Evolutionary conservation across 139 green algal genomes (phyloP), one percentile per base, ranked within the genome.

Genomic region (Closterium sp.): DNA sequence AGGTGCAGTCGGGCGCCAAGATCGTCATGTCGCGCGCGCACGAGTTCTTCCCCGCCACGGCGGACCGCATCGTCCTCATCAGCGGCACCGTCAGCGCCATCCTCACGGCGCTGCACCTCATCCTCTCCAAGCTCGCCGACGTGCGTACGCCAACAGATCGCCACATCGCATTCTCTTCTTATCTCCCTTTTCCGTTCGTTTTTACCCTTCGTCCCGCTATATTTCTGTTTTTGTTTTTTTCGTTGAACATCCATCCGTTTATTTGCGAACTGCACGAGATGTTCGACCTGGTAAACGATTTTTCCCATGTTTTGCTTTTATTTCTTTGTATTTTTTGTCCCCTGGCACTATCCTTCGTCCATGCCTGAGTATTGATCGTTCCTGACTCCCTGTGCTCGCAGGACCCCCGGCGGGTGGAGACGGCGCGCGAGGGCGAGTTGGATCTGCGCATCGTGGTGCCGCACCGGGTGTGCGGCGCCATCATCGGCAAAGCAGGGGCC

Each of bases 401-500:
- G 55, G 55, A 76, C 25, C 55, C 55, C 16, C 55, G 55, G 55
- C 55, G 55, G 16, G 55, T 76, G 55, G 55, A 76, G 16, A 76
- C 55, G 55, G 55, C 55, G 55, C 55, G 55, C 12, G 55, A 76
- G 55, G 55, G 55, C 55, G 55, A 76, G 55, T 19, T 85, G 21
- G 64, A 92, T 38, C 89, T 95, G 23, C 93, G 95, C 25, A 93
- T 98, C 36, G 92, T 98, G 76, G 96, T 98, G 88, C 97, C 97
- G 33, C 93, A 96, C 87, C 89, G 88, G 10, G 90, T 97, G 25
- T 98, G 97, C 90, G 97, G 97, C 33, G 95, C 92, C 19, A 95
- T 98, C 88, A 97, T 98, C 89, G 97, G 97, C 43, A 96, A 96
- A 91, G 95, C 94, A n/a, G 97, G 97, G 34, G 93, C 95, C 33